Evolutionary conservation across 2,329 filamentous ascomycete genomes (phyloP), one percentile per base, ranked within the genome.

Genomic region (Diaporthe destruens): DNA sequence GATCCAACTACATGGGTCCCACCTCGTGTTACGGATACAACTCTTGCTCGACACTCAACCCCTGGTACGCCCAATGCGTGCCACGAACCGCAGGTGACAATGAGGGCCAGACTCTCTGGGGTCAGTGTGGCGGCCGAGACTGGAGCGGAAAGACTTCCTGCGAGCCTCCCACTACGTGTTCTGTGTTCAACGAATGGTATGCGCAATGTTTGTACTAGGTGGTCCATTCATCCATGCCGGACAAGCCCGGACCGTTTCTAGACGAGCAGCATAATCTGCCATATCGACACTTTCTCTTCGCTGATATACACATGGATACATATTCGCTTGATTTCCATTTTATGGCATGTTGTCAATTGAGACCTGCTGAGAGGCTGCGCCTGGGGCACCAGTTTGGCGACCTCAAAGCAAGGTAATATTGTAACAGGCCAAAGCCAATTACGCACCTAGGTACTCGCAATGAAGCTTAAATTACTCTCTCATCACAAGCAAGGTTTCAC

Each of bases 91-190:
- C 29, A 18, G 39, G n/a, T 16, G 57, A 63, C 11, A 29, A 29
- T n/a, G 57, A 63, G 20, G 57, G 57, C 2, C 57, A 63, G 16
- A 63, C 57, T 34, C 57, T 63, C 1, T 63, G 42, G 16, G 57
- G 57, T 29, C 57, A 63, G 25, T 63, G 57, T 49, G 57, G 57
- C 2, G 57, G 57, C 7, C 39, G 32, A 11, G n/a, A 47, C 18
- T 63, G 57, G 57, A 63, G 25, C 3, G 57, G 57, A 2, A 47
- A 63, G 57, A 63, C 57, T 47, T 63, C 57, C 8, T 63, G 57
- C 16, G 39, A 63, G 9, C 16, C 57, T 7, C 57, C 57, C 32
- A 42, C 39, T 23, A 47, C 42, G 23, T 63, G 57, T 39, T 61
- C 39, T 32, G 39, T 47, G 3, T 61, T 47, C 25, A 14, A 61